Percentiles rank a stretch among this genome's conserved stretches.
These are phyloP conservation scores for Apiospora arundinis DNA, from an alignment of 2,329 filamentous ascomycete species.

Conservation along the genomic window DNA sequence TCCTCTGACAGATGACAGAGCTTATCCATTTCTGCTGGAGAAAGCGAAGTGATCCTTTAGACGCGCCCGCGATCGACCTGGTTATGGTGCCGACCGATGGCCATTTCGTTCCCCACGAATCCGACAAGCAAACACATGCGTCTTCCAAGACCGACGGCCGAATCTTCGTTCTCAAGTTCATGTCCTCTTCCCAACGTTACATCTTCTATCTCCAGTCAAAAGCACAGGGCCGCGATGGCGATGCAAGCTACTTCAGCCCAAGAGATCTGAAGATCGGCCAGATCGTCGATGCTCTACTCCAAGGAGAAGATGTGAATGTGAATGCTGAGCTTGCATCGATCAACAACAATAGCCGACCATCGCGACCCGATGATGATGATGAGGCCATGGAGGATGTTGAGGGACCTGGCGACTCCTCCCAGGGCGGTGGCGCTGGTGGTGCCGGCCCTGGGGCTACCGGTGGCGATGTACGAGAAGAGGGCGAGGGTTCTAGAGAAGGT, in stretches of 20 bases:
- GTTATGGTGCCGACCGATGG: conserved; percentile 93
- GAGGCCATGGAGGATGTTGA: conserved; percentile 83
- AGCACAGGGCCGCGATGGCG: conserved; percentile 71
- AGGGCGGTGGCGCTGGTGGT: conserved; percentile 72
- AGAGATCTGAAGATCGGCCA: conserved; percentile 87
- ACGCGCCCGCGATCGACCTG: conserved; percentile 82
- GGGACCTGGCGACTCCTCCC: conserved; percentile 65
- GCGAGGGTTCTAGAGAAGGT: conserved; percentile 85
- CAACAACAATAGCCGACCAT: conserved; percentile 53
- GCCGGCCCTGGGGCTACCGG: conserved; percentile 88
- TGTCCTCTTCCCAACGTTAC: conserved; percentile 87
- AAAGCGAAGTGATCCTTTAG: conserved; percentile 72
- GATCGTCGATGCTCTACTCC: conserved; percentile 82
- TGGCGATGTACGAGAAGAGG: conserved; percentile 90
- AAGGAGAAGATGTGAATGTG: conserved; percentile 88
- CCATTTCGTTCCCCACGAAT: conserved; percentile 82
- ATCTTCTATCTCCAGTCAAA: conserved; percentile 98
- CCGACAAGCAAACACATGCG: conserved; percentile 60
- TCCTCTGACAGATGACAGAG: conserved; percentile 55
- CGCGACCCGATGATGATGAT: conserved; percentile 67
- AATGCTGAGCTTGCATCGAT: conserved; percentile 72
- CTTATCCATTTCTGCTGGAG: conserved; percentile 98
- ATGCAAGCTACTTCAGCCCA: conserved; percentile 80
- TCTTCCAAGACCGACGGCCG: conserved; percentile 80
- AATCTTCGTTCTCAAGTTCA: conserved; percentile 92